Evolutionary conservation across 192 early-diverging fungal species (phyloP), one percentile per base, ranked within the genome.

Genomic region (Martensiomyces pterosporus): DNA sequence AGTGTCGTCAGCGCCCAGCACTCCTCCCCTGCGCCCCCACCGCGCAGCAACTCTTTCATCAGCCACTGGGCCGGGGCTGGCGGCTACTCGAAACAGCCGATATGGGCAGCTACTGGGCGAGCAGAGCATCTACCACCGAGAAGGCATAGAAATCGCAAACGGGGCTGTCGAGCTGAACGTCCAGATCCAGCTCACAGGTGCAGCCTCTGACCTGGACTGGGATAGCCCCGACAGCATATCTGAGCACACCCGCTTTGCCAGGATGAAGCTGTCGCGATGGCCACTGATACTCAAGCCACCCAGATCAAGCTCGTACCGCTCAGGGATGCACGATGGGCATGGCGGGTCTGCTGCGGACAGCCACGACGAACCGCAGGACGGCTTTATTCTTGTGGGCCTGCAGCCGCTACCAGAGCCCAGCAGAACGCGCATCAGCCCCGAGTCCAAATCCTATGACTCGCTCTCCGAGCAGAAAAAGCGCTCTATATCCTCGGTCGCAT

Each of bases 131-230:
- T 45, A 42, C 34, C 61, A 54, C 36, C 39, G 16, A 19, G 61
- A 72, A 24, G 68, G 68, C 53, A 72, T 72, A 34, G 68, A 64
- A 41, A 62, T 65, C 10, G 43, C 62, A 57, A 72, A 72, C 46
- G 68, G 68, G 49, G 57, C 65, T 7, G 68, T 57, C 16, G 68
- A 52, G 45, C 57, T 72, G 48, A 72, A 46, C 40, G 49, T 72
- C 36, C 68, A 72, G 54, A 25, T 72, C 39, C 68, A 64, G 35
- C 39, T 70, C 16, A 43, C 55, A 1, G 61, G 61, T 34, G 25
- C 57, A 0, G 13, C 52, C 4, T 13, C 57, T 2, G 33, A 38
- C 19, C 35, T 72, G 19, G 57, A 64, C 57, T 72, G 68, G 68
- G 35, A 16, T 45, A 53, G 60, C 26, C 19, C 62, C 18, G 68